Evolutionary conservation across 371 early-diverging fungal genomes (phyloP), one percentile per base, ranked within the genome.

Genomic region (Rhizopus sp.): DNA sequence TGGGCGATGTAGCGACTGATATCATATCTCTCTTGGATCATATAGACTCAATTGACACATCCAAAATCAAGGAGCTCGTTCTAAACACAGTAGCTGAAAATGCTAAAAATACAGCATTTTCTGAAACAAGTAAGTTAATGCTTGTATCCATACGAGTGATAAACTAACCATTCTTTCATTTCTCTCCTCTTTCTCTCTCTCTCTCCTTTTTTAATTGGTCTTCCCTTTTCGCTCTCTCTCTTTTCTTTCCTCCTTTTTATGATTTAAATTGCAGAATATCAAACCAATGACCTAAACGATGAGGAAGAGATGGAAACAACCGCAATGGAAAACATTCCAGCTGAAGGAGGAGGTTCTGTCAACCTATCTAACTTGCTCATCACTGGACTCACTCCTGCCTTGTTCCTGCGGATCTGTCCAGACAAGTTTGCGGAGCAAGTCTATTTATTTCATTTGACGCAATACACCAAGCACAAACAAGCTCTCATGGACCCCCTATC

Each of bases 361-460:
- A 80, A 83, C 57, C 61, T 84, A 16, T 77, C 83, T 7, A 79
- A 80, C 49, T 48, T 86, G 0, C 52, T 79, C 1, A 69, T 75
- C 10, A 80, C 80, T 7, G 91, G 91, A 0, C 66, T 92, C 33
- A 81, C 86, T 4, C 85, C 88, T 4, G 62, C 78, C 0, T 53
- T 90, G 4, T 83, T 92, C 55, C 69, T 92, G 16, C 75, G 67
- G 13, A 68, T 92, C 15, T 68, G 81, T 51, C 87, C 90, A 0
- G 49, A 52, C 0, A 80, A 84, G 34, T 84, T 92, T 69, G 88
- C 91, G 8, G 81, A 87, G 34, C 91, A 92, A 60, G 67, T 87
- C 41, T 88, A 86, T 58, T 54, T 88, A 31, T 89, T 88, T 64
- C 88, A 86, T 69, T 73, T 76, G 42, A 64, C 73, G 5, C 64